Evolutionary conservation across 768 basidiomycete genomes (phyloP), one percentile per base, ranked within the genome.

Genomic region (Lentinula raphanica): DNA sequence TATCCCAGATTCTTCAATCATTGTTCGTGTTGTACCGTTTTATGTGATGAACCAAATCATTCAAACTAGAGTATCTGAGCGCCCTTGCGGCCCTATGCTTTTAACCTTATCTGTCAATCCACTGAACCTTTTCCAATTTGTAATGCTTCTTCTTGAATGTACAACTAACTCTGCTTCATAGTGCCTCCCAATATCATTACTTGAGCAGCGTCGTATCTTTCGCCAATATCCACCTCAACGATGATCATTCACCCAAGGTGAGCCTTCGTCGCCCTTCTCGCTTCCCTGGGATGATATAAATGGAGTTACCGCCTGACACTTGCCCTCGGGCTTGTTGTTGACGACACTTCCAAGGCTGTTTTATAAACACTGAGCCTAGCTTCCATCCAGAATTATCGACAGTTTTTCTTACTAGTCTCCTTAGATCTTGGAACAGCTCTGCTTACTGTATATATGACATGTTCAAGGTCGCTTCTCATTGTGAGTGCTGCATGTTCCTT

Each of bases 41-140:
- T 61, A 45, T 59, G 66, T 64, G 85, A 88, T 86, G 87, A 90
- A 61, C 72, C 68, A 77, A 73, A 75, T 66, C 72, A 80, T 83
- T 88, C 88, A 92, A 92, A 92, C 89, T 92, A 92, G 88, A 91
- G 88, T 92, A 85, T 90, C 79, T 91, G 89, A 92, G 89, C 72
- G 84, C 78, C 72, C 59, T 61, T 64, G 6, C n/a, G 71, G 80
- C 82, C 74, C 86, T 65, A 86, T 90, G 89, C 81, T 90, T 85
- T 86, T 60, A 79, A 60, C n/a, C 70, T 65, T 79, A 75, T 77
- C 80, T 81, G 51, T 53, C 51, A 53, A 53, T 83, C 81, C 77
- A 78, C 87, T 88, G 87, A 89, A 68, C 59, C 64, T 56, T 28
- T 49, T 55, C 7, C 54, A 17, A 15, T 59, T n/a, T n/a, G n/a